Evolutionary conservation across 805 yeast genomes (phyloP).

Genomic region (Candida insectalens): DNA sequence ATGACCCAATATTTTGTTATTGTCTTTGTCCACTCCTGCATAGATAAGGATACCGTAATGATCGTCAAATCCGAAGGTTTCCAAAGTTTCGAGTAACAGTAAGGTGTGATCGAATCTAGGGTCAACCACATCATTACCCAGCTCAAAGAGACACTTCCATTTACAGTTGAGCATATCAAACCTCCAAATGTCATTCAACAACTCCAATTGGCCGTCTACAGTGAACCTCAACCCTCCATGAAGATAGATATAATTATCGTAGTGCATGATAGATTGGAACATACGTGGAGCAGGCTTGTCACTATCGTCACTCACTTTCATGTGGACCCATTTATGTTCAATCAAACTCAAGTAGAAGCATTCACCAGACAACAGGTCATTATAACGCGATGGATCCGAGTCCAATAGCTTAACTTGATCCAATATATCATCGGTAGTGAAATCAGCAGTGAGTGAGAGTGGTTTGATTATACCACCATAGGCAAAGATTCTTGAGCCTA

Average conservation of each 20-base stretch:
- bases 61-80: conserved; percentile 6
- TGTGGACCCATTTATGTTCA: conserved; percentile 43
- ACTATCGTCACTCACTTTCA: conserved; percentile 15
- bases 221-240: conserved; percentile 53
- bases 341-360: conserved; percentile 50
- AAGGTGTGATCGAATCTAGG: conserved; percentile 46
- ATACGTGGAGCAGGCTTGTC: conserved; percentile 36
- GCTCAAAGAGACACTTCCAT: conserved; percentile 45
- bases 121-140: conserved; percentile 12
- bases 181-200: conserved; percentile 63
- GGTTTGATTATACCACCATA: conserved; percentile 65
- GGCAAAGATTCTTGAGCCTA: conserved; percentile 51
- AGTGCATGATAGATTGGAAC: conserved; percentile 47
- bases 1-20: no score
- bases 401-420: conserved; percentile 24
- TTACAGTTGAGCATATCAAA: conserved; percentile 40
- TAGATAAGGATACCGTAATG: conserved; percentile 42
- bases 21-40: conserved; percentile 34
- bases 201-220: conserved; percentile 22
- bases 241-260: conserved; percentile 41
- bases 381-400: conserved; percentile 3
- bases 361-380: conserved; percentile 48
- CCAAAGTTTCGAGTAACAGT: conserved; percentile 29
- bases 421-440: conserved; percentile 30
- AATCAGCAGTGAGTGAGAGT: conserved; percentile 30